These are phyloP conservation scores for Microglena sp. DNA, from an alignment of 139 green algal genomes.

Conservation along the genomic window DNA sequence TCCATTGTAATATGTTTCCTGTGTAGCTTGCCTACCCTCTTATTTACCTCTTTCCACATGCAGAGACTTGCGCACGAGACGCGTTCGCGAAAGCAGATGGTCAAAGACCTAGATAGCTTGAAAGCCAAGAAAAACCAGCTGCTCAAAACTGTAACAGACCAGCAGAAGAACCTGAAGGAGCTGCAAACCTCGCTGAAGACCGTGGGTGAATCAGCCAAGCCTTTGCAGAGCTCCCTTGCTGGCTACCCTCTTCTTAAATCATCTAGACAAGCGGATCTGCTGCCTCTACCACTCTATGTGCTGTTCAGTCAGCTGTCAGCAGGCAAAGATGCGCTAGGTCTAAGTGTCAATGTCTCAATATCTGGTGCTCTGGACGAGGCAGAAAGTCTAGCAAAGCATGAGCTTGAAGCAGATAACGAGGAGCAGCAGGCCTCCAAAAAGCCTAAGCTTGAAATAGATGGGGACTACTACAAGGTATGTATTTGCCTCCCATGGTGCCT, in stretches of 20 bases:
- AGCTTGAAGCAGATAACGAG: background rate
- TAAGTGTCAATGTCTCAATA: constrained; percentile 36
- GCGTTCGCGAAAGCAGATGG: constrained; percentile 32
- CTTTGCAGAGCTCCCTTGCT: constrained; percentile 21
- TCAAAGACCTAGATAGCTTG: constrained; percentile 27
- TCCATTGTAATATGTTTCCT: no score
- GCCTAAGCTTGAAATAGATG: no score
- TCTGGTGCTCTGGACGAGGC: constrained; percentile 22
- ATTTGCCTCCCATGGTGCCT: no score
- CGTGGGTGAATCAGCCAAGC: constrained; percentile 26
- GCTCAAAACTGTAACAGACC: constrained; percentile 19
- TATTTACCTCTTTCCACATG: no score
- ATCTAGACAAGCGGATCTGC: constrained; percentile 27
- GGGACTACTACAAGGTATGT: no score
- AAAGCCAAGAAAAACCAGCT: constrained; percentile 9
- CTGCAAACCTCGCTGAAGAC: constrained; percentile 37
- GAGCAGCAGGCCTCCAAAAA: constrained; percentile 10
- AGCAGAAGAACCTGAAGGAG: constrained; percentile 29
- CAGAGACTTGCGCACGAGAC: constrained; percentile 41
- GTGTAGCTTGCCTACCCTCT: no score
- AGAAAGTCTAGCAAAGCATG: constrained; percentile 16
- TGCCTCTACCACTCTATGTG: constrained; percentile 51
- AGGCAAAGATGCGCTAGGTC: constrained; percentile 24
- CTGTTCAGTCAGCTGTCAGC: constrained; percentile 53
- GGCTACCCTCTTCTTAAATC: background rate